Evolutionary conservation across 2,329 filamentous ascomycete genomes (phyloP).

Genomic region (Xylaria sp.): DNA sequence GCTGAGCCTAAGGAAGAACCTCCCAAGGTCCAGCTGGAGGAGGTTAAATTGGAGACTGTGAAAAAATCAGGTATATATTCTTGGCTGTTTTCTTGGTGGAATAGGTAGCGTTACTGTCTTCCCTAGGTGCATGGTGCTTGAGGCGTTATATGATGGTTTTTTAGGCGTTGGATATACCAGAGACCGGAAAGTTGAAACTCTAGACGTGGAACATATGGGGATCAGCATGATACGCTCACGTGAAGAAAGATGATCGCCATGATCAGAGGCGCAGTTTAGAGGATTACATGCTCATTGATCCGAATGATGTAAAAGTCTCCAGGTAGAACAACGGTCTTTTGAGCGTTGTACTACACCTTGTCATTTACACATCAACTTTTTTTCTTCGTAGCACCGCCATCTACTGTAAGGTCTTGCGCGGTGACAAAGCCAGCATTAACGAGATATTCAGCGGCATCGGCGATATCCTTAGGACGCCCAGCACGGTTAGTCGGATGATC

Average conservation of each 20-base stretch:
- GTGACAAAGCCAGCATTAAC: background rate
- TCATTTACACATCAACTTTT: background rate
- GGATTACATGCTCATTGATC: no score
- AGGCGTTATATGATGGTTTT: background rate
- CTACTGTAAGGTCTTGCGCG: background rate
- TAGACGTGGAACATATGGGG: no score
- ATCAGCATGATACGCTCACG: no score
- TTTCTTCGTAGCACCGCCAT: background rate
- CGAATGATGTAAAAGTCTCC: no score
- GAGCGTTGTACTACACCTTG: no score
- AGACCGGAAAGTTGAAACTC: no score
- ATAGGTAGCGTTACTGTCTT: background rate
- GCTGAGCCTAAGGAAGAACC: background rate
- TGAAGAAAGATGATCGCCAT: no score
- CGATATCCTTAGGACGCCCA: background rate
- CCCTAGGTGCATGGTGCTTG: background rate
- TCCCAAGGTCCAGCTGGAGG: no score
- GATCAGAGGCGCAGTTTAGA: no score
- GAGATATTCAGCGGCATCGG: background rate
- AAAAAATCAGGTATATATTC: background rate
- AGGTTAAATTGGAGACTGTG: background rate
- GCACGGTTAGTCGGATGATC: background rate
- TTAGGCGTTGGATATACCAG: background rate
- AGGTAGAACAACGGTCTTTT: no score
- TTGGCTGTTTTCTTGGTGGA: constrained; percentile 3